Evolutionary conservation across 2,329 filamentous ascomycete genomes (phyloP).

Genomic region (Pseudogymnoascus verrucosus): DNA sequence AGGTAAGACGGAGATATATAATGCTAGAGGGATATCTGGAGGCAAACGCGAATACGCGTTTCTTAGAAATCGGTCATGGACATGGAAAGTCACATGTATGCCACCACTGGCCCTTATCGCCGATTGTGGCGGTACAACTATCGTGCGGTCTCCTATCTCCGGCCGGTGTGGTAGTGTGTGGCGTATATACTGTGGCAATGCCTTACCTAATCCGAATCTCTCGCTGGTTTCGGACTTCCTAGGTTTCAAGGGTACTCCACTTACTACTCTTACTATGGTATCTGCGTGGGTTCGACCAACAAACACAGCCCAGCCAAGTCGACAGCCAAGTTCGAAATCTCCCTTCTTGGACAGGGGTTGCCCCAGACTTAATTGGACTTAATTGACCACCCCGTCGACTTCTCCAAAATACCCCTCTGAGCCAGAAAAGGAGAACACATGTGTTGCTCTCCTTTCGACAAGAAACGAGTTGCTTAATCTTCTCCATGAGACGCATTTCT

Average conservation of each 20-base stretch:
- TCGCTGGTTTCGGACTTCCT: background rate
- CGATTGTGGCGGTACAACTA: background rate
- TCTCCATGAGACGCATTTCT: slow-evolving; percentile 55
- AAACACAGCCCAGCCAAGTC: slow-evolving; percentile 4
- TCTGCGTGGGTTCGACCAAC: background rate
- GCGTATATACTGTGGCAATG: background rate
- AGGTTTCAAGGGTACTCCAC: background rate
- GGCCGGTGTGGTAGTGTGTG: background rate
- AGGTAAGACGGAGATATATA: slow-evolving; percentile 2
- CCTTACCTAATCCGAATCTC: background rate
- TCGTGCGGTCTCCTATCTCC: background rate
- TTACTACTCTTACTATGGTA: background rate
- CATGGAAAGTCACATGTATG: background rate
- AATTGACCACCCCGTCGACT: background rate
- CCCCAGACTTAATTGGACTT: background rate
- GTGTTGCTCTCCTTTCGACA: background rate
- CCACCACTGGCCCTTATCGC: background rate
- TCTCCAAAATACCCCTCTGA: background rate
- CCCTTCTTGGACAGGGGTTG: slow-evolving; percentile 1
- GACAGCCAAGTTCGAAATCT: slow-evolving; percentile 4
- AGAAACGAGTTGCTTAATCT: background rate
- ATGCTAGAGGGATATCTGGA: background rate
- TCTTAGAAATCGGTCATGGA: slow-evolving; percentile 1
- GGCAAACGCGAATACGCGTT: slow-evolving; percentile 5
- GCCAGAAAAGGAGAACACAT: slow-evolving; percentile 5